Base-by-base conservation (phyloP, 2,329 filamentous ascomycete genomes). In the Mycosphaerella sp. region DNA sequence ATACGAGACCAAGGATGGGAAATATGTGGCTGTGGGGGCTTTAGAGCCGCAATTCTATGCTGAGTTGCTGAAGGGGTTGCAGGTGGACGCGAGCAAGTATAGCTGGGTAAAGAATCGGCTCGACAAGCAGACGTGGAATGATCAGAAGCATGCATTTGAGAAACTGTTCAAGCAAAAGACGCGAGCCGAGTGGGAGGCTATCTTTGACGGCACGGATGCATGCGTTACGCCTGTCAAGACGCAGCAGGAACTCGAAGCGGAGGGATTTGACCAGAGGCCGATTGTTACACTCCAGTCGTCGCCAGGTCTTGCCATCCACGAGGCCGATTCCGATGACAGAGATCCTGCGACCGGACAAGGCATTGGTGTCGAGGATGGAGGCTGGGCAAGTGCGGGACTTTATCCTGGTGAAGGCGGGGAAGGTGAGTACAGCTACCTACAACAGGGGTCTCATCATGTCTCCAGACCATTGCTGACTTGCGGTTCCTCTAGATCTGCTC, bases 181-280 rank as follows among this genome's bases (percentile, higher is more conserved):
- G 4, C 78, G 91, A 34, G 67, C 71, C 0, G 85, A 95, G 68
- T 97, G 92, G 92, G 92, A 95, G 71, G 68, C 57, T 3, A 75
- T 95, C 5, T 97, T 96, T 68, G 88, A 95, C 68, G 88, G 87
- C 9, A 93, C 87, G 0, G 92, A 97, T 72, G 92, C 92, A 1
- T 97, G 92, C 70, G 89, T 86, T 59, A 89, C 88, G n/a, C 92
- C 92, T 0, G 87, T 97, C 1, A 74, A 95, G 41, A 84, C 83
- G 34, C 87, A 89, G 60, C 66, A 62, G 0, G 90, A 95, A 72
- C 74, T 95, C 42, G 81, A 89, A 64, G 60, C 68, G n/a, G 72
- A 69, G 17, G 78, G 77, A 0, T 83, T 84, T 45, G 86, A 90
- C 60, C 86, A 89, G 72, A 72, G 87, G 57, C 86, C 87, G 1